A percentile compares a stretch with the other conserved stretches of the same genome.
These are phyloP conservation scores for Mycena rosella DNA, from an alignment of 768 basidiomycete species.

Conservation along the genomic window DNA sequence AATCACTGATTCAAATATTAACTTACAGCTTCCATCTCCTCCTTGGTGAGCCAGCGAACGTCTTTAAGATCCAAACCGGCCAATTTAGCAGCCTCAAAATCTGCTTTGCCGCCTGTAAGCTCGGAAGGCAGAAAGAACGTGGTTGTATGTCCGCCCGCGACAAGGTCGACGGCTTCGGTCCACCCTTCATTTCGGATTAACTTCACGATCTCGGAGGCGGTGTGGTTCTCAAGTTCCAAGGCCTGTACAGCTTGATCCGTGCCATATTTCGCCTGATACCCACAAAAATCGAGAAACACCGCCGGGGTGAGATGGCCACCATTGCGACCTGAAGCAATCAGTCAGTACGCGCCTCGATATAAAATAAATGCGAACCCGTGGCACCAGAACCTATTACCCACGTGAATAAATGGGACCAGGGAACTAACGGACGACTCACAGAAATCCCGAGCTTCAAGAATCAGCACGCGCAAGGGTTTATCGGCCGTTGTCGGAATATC, in stretches of 20 bases:
- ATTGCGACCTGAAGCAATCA: constrained; percentile 26
- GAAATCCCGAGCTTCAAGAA: constrained; percentile 90
- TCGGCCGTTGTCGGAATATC: constrained; percentile 25
- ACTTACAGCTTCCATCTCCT: constrained; percentile 26
- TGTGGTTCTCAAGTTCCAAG: constrained; percentile 28
- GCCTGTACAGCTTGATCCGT: constrained; percentile 15
- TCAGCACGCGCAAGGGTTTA: constrained; percentile 61
- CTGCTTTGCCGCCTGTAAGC: background rate
- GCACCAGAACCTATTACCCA: constrained; percentile 71
- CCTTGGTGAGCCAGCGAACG: constrained; percentile 27
- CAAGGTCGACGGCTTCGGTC: constrained; percentile 27
- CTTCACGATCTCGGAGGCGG: constrained; percentile 26
- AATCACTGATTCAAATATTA: background rate
- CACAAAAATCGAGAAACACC: constrained; percentile 28
- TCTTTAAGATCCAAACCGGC: constrained; percentile 19
- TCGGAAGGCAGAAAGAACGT: constrained; percentile 11
- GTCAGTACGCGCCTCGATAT: background rate
- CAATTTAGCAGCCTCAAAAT: constrained; percentile 26
- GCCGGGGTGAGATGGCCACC: constrained; percentile 32
- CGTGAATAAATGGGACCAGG: constrained; percentile 1
- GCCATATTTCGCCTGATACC: constrained; percentile 26
- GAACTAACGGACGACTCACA: constrained; percentile 62
- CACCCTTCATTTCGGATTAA: constrained; percentile 26
- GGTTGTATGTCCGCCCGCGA: constrained; percentile 31
- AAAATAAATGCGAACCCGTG: constrained; percentile 63